Conservation (phyloP, 768 basidiomycete species). For the Boletus edulis region DNA sequence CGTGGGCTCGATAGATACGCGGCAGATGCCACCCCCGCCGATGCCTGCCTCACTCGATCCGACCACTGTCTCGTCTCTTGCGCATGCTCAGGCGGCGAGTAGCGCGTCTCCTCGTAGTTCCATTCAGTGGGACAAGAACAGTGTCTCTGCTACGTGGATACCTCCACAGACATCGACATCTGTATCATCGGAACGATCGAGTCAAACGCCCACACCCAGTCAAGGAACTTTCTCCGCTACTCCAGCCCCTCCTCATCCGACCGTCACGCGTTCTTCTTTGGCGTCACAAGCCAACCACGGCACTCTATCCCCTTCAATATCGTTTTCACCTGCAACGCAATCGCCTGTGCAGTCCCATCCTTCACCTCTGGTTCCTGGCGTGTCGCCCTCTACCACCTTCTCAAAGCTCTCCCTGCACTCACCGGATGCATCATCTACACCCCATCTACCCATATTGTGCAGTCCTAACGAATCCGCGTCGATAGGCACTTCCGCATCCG, state of each 20-base stretch:
- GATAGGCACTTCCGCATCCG: background rate
- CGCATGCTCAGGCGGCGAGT: slow-evolving; percentile 15
- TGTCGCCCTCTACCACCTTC: slow-evolving; percentile 49
- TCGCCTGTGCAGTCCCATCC: background rate
- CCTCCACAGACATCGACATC: slow-evolving; percentile 11
- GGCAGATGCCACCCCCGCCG: slow-evolving; percentile 51
- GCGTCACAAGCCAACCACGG: background rate
- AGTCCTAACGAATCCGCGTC: slow-evolving; percentile 4
- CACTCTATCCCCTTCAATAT: background rate
- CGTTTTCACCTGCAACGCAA: background rate
- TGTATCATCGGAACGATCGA: background rate
- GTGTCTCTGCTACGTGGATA: slow-evolving; percentile 9
- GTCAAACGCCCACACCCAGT: slow-evolving; percentile 1
- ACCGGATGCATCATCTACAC: slow-evolving; percentile 22
- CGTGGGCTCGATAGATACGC: slow-evolving; percentile 29
- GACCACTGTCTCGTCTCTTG: slow-evolving; percentile 35
- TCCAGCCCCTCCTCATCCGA: background rate
- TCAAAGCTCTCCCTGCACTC: slow-evolving; percentile 50
- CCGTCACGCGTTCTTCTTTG: background rate
- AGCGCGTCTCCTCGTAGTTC: slow-evolving; percentile 20
- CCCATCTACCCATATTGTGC: slow-evolving; percentile 10
- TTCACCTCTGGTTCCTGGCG: slow-evolving; percentile 6
- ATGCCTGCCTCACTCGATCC: slow-evolving; percentile 45
- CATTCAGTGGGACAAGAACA: slow-evolving; percentile 15
- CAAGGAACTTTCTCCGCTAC: background rate